Percentiles rank a stretch among this genome's conserved stretches.
Conservation (phyloP, 1,139 yeast genomes). For the Eremothecium gossypii region DNA sequence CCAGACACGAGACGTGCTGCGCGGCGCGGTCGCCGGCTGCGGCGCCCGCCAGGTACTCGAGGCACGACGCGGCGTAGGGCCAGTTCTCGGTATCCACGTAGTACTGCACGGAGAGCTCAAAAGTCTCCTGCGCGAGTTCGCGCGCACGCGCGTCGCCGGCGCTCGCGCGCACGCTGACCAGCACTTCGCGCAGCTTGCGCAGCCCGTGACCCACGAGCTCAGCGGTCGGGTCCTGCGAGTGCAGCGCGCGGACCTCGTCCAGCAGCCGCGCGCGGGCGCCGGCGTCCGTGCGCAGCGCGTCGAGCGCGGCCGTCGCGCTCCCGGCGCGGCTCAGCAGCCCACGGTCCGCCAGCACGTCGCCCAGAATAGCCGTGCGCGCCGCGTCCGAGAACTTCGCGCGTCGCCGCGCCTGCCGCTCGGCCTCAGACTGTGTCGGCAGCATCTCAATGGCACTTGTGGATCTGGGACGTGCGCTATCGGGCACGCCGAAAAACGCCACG, state of each 20-base stretch:
- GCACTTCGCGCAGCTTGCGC: conserved; percentile 19
- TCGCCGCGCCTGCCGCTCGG: conserved; percentile 9
- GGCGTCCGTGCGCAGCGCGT: conserved; percentile 7
- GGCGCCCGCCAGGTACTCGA: conserved; percentile 3
- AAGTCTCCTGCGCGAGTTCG: conserved; percentile 10
- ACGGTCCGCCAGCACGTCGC: conserved; percentile 13
- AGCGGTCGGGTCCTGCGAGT: conserved; percentile 1
- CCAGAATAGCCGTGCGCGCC: conserved; percentile 10
- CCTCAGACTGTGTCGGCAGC: not conserved
- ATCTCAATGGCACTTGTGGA: not conserved
- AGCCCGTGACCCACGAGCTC: conserved; percentile 15
- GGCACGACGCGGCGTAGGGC: conserved; percentile 8
- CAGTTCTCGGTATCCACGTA: conserved; percentile 7
- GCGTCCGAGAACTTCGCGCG: conserved; percentile 14
- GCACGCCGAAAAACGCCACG: no score
- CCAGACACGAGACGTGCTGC: not conserved
- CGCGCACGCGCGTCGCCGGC: conserved; percentile 8
- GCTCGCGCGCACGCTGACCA: conserved; percentile 10
- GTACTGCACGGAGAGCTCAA: conserved; percentile 9
- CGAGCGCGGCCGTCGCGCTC: conserved; percentile 1
- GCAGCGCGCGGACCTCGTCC: conserved; percentile 3
- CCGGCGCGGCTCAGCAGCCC: conserved; percentile 15
- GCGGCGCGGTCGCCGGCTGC: not conserved
- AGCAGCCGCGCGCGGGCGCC: conserved; percentile 10
- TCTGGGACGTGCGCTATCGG: no score